Evolutionary conservation across 129 eudicot genomes (phyloP), one percentile per base, ranked within the genome.

Genomic region (Tagetes patula): DNA sequence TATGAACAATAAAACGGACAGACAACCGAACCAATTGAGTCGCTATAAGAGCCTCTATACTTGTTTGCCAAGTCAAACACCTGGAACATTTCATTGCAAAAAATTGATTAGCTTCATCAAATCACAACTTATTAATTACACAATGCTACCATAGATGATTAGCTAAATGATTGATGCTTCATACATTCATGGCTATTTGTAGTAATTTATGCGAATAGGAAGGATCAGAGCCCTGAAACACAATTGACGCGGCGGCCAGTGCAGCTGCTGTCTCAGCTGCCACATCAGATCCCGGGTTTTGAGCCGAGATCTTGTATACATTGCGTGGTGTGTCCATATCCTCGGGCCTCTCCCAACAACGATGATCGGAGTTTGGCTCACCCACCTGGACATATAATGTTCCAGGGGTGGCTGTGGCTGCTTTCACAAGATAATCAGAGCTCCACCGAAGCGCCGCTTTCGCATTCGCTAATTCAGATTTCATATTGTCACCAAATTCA

Each of bases 201-300:
- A 90, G 85, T 68, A 94, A 72, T 62, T 79, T 90, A 33, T 65
- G 46, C 6, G 98, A 86, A 67, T 94, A 94, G 9, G 92, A 77
- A 84, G 97, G 92, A 77, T 94, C 92, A 11, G 96, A 87, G 49
- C 76, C 80, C 64, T 86, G 80, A 82, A 94, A 94, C 63, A 90
- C 98, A 31, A 94, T 84, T 0, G 98, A 94, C 50, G 91, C 92
- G 0, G 98, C 93, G 4, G 98, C 97, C 42, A 94, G 47, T 11
- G 98, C 98, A 53, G 98, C 98, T 0, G 98, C 97, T 0, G 97
- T 94, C 82, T 94, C 98, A 2, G 96, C 97, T 14, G 96, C 98
- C 1, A 94, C 98, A 76, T 94, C 98, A 11, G 98, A 94, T 14
- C 98, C 98, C 7, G 98, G 98, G 62, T 83, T 88, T 74, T 82